Percentiles rank a stretch among this genome's conserved stretches.
phyloP scores from a whole-genome alignment of 257 asterid genomes.

The Cinchona pubescens region DNA sequence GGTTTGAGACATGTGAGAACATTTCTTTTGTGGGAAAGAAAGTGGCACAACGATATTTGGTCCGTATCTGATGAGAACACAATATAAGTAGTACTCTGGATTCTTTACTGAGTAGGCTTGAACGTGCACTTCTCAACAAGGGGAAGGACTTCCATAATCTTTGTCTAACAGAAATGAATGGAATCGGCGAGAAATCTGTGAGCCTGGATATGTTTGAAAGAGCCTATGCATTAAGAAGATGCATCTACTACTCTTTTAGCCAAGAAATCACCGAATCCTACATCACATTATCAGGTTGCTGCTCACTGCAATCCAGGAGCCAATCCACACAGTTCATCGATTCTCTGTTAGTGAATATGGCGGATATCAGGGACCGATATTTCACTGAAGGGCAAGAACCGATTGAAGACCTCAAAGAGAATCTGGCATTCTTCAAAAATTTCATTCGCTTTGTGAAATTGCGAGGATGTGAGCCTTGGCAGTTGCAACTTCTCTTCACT shows the following conservation, averaged over 20 bases:
- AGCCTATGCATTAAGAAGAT: too few relatives aligned
- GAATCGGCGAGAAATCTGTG: too few relatives aligned
- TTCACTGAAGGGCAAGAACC: background rate
- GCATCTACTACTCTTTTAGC: background rate
- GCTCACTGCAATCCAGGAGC: background rate
- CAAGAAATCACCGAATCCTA: background rate
- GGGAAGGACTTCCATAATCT: too few relatives aligned
- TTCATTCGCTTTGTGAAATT: background rate
- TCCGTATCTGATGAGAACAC: too few relatives aligned
- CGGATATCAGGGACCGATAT: background rate
- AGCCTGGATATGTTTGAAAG: too few relatives aligned
- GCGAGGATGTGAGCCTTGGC: background rate
- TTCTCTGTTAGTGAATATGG: background rate
- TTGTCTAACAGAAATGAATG: too few relatives aligned
- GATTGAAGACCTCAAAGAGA: background rate
- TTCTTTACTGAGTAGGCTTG: too few relatives aligned
- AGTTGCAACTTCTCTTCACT: background rate
- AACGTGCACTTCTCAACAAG: too few relatives aligned
- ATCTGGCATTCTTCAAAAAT: background rate
- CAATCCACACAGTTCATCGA: background rate
- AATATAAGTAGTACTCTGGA: too few relatives aligned
- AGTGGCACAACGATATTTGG: too few relatives aligned
- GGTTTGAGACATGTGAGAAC: too few relatives aligned
- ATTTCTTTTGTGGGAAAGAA: too few relatives aligned
- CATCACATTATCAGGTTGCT: background rate